Base-by-base conservation (phyloP, 2,329 filamentous ascomycete species). In the Ceratocystis papillata region DNA sequence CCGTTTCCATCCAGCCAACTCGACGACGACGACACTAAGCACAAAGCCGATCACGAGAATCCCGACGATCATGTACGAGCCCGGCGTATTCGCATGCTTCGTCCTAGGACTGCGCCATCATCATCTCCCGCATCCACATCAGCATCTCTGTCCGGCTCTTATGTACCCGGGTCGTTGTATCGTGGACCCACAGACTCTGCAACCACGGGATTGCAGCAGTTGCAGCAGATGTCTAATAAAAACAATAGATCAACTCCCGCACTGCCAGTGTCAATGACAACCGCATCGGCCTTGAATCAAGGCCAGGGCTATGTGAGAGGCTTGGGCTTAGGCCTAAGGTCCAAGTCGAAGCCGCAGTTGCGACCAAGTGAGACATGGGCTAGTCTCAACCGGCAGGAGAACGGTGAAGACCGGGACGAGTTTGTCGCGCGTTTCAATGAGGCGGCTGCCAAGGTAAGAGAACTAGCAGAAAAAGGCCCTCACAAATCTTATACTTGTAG, bases 391-490 rank as follows among this genome's bases (percentile, higher is more conserved):
- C 63, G 63, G 5, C 59, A 74, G 3, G 81, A 83, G 50, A 79
- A 80, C 37, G 72, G 79, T 17, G 78, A 80, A 45, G 77, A 81
- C 64, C 77, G 82, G 37, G 72, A 74, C 1, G 70, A 74, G 2
- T 83, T 82, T 71, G 72, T 86, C 5, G 70, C 79, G 6, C 81
- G 85, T 69, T 87, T 86, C 72, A 87, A 87, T 71, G 76, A 78
- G 3, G 72, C 87, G 4, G 84, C 85, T 2, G 79, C 77, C 66
- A 82, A 82, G 78, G 84, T 85, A 68, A 41, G 69, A 1, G 69
- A 1, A 25, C 25, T 15, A 53, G 22, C 22, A 10, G 25, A 28
- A 22, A 62, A 62, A 48, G 30, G 12, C 12, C 3, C 30, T 17
- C 28, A 6, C 25, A 22, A 25, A 25, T 44, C 7, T n/a, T 50